Evolutionary conservation across 2,329 filamentous ascomycete species (phyloP), one percentile per base, ranked within the genome.

Genomic region (Juglanconis sp.): DNA sequence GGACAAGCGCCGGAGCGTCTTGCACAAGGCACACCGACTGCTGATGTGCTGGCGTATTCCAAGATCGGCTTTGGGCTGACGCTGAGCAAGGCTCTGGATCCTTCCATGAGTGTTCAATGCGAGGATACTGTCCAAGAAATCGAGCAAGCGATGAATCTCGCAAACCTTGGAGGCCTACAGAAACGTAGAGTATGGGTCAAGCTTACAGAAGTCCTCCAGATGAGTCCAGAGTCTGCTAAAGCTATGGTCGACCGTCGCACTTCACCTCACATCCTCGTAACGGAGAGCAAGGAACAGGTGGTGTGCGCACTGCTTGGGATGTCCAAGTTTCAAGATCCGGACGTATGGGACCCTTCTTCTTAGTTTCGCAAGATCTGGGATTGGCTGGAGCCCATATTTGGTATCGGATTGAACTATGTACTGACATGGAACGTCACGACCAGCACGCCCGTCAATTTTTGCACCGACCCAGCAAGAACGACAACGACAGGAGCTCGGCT

Each of bases 281-380:
- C 1, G 6, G 15, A 4, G n/a, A 34, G 42, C 7, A 34, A 42
- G 8, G 47, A 17, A 5, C 35, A 34, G 17, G 15, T 49, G 36
- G 24, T 24, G 35, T 2, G 8, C n/a, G 46, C 35, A 30, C 8
- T 54, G 31, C 40, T 40, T 51, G 34, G 24, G 24, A 40, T 42
- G 24, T 4, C 15, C 11, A 17, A 3, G 46, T 38, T 24, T 35
- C 44, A 24, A 36, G 53, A 60, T 24, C 57, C 47, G 13, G 53
- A 54, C 36, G 52, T 56, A 57, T 17, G 55, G 35, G 47, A 34
- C 47, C 35, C 47, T 36, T 57, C 44, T 51, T 15, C 36, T 44
- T 57, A 42, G 17, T 31, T 24, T 13, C 35, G 30, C 36, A 35
- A 57, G 17, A 31, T 40, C 34, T 50, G 17, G 7, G 24, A 32